Percentiles rank a stretch among this genome's conserved stretches.
phyloP scores from a whole-genome alignment of 139 green algal species.

The Coelastrella sp. region DNA sequence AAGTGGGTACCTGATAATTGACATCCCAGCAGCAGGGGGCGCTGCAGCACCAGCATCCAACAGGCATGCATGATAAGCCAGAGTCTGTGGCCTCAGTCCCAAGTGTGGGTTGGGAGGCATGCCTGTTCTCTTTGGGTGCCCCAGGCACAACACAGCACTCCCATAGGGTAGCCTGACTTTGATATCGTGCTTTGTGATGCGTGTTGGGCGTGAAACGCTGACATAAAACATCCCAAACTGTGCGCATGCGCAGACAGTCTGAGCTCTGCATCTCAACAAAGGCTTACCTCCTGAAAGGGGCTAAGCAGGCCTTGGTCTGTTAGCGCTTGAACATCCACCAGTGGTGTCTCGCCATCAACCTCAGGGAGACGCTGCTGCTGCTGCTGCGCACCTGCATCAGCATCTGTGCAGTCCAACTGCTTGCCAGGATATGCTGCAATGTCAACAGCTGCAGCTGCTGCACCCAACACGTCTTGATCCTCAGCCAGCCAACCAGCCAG shows the following conservation, averaged over 20 bases:
- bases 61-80: too few species aligned
- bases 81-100: too few species aligned
- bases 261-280: not conserved
- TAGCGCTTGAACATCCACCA: slow-evolving; percentile 19
- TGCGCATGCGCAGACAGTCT: too few species aligned
- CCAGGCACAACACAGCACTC: too few species aligned
- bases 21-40: not conserved
- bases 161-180: too few species aligned
- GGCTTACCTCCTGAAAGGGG: not conserved
- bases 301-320: slow-evolving; percentile 21
- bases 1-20: not conserved
- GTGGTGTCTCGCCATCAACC: not conserved
- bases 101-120: too few species aligned
- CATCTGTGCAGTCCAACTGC: not conserved
- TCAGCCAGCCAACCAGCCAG: not conserved
- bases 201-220: too few species aligned
- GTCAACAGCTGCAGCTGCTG: not conserved
- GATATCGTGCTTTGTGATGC: too few species aligned
- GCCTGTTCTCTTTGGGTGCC: too few species aligned
- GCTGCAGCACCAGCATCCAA: not conserved
- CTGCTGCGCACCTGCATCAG: not conserved
- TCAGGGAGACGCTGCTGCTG: not conserved
- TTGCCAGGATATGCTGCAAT: not conserved
- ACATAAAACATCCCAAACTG: too few species aligned
- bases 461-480: not conserved